Evolutionary conservation across 768 basidiomycete species (phyloP).

Genomic region (Calocera cornea): DNA sequence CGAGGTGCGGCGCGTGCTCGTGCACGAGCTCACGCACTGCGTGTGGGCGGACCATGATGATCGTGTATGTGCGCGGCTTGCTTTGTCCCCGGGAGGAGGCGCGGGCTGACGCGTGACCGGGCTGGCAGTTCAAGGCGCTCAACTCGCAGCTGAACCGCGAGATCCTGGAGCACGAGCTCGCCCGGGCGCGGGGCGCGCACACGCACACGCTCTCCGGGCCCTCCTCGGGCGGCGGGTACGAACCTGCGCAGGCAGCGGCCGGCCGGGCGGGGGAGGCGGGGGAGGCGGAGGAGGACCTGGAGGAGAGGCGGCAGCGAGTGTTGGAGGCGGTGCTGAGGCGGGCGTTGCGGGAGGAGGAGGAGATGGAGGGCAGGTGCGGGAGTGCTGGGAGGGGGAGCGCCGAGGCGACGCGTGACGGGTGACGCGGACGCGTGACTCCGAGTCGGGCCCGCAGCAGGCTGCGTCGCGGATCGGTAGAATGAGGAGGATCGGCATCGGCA

Average conservation of each 20-base stretch:
- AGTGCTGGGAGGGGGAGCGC: constrained; percentile 25
- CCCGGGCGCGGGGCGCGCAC: constrained; percentile 34
- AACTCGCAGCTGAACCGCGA: constrained; percentile 64
- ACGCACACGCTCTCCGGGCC: constrained; percentile 28
- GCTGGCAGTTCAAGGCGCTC: constrained; percentile 51
- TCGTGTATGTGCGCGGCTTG: constrained; percentile 35
- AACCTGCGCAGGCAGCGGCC: constrained; percentile 27
- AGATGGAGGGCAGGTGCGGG: constrained; percentile 58
- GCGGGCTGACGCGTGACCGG: neutral
- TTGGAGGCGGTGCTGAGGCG: constrained; percentile 51
- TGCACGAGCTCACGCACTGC: constrained; percentile 58
- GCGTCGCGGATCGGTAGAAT: too few species aligned
- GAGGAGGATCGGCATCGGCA: too few species aligned
- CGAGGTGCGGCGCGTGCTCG: constrained; percentile 48
- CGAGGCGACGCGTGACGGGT: too few species aligned
- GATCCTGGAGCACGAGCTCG: constrained; percentile 52
- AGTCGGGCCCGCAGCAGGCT: too few species aligned
- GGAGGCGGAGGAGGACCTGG: constrained; percentile 31
- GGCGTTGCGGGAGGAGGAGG: constrained; percentile 51
- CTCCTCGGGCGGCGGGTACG: constrained; percentile 34
- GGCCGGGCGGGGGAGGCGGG: too few species aligned
- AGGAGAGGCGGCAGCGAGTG: constrained; percentile 40
- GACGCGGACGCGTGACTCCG: too few species aligned
- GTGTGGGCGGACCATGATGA: constrained; percentile 60
- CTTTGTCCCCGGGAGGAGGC: neutral